Evolutionary conservation across 805 yeast species (phyloP).

Genomic region (Blastobotrys peoriensis): DNA sequence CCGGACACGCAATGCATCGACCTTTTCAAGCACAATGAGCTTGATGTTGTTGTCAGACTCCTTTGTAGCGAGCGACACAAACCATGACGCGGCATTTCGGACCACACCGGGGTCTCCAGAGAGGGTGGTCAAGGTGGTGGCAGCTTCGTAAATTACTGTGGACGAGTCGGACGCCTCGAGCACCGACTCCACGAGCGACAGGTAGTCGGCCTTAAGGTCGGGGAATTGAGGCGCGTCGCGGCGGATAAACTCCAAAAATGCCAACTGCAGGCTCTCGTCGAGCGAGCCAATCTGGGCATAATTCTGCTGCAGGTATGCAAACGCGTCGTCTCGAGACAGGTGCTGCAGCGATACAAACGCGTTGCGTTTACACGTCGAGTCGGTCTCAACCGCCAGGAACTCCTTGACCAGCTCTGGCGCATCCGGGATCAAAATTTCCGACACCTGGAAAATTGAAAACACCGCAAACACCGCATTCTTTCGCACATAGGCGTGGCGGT

Average conservation of each 20-base stretch:
- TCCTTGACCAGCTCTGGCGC: constrained; percentile 78
- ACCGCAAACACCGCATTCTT: constrained; percentile 95
- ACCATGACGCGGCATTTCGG: constrained; percentile 73
- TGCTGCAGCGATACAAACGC: constrained; percentile 85
- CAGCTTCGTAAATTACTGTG: constrained; percentile 86
- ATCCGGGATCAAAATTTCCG: constrained; percentile 88
- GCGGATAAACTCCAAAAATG: constrained; percentile 86
- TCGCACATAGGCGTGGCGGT: constrained; percentile 96
- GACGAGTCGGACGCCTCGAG: constrained; percentile 60
- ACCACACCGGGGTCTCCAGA: constrained; percentile 58
- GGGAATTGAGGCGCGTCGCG: constrained; percentile 65
- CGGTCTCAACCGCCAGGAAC: constrained; percentile 76
- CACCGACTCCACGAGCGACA: constrained; percentile 64
- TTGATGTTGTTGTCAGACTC: constrained; percentile 96
- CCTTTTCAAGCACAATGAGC: constrained; percentile 82
- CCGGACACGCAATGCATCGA: constrained; percentile 63
- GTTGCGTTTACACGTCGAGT: constrained; percentile 90
- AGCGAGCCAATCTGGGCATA: constrained; percentile 51
- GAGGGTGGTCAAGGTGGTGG: constrained; percentile 63
- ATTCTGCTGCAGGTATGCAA: constrained; percentile 71
- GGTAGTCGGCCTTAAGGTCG: constrained; percentile 62
- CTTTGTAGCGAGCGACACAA: constrained; percentile 80
- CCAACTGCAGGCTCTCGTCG: constrained; percentile 82
- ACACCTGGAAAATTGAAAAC: constrained; percentile 69
- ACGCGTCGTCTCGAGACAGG: constrained; percentile 78